Percentiles rank a stretch among this genome's conserved stretches.
Evolutionary conservation across 306 rosid genomes (phyloP).

Genomic region (Cucurbita pepo): DNA sequence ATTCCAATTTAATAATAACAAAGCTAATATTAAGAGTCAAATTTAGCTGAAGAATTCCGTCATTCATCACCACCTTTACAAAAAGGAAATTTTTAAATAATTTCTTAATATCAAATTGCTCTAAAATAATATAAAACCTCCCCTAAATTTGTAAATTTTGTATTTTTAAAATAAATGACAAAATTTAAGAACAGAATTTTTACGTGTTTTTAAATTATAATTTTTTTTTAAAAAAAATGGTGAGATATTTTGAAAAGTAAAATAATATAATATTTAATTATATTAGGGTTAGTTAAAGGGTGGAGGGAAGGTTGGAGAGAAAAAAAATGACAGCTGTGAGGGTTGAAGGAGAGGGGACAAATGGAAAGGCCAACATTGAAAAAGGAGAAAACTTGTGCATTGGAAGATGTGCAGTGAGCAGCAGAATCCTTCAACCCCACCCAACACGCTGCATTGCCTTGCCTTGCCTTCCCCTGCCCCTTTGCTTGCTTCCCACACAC

Average conservation of each 20-base stretch:
- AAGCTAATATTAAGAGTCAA: neutral
- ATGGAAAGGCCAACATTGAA: constrained; percentile 10
- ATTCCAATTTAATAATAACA: neutral
- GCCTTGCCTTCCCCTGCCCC: neutral
- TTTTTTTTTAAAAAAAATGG: no score
- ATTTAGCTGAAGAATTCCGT: neutral
- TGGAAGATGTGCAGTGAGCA: constrained; percentile 29
- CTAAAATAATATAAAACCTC: neutral
- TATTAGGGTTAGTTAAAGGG: neutral
- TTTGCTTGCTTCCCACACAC: neutral
- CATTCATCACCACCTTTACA: neutral
- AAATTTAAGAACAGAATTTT: no score
- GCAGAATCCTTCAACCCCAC: constrained; percentile 16
- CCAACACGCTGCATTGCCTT: neutral
- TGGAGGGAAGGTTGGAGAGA: neutral
- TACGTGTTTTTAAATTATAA: no score
- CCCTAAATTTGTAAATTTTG: neutral
- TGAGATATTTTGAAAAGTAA: no score
- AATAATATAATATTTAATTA: no score
- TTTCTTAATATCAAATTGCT: neutral
- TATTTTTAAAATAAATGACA: no score
- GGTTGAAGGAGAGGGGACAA: constrained; percentile 45
- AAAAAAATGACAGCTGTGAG: constrained; percentile 41
- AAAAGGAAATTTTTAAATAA: neutral
- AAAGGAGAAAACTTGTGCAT: constrained; percentile 5